These are phyloP conservation scores for Raphanus sativus DNA, from an alignment of 345 rosid genomes.

Conservation along the genomic window DNA sequence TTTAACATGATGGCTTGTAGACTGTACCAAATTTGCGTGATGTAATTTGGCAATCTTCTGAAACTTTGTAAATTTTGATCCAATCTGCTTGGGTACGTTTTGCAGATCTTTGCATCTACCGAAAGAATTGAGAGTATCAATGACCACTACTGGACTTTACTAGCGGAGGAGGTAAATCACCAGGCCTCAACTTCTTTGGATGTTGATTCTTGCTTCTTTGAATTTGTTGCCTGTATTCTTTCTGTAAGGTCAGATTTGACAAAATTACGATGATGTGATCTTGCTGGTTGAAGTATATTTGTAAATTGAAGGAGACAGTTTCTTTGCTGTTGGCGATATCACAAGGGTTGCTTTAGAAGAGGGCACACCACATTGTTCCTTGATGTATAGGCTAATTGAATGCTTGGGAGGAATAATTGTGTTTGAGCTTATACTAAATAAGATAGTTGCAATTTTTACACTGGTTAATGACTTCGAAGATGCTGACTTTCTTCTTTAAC, in stretches of 20 bases:
- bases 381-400: background rate
- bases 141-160: background rate
- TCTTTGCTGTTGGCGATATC: background rate
- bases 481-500: constrained; percentile 8
- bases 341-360: background rate
- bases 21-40: too few relatives aligned
- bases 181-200: background rate
- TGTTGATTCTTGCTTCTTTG: background rate
- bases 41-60: too few relatives aligned
- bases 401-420: constrained; percentile 17
- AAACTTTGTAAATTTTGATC: too few relatives aligned
- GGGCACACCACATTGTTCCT: background rate
- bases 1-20: too few relatives aligned
- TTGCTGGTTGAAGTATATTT: constrained; percentile 2
- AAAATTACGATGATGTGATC: constrained; percentile 6
- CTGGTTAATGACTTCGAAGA: background rate
- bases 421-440: constrained; percentile 1
- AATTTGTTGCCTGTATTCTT: background rate
- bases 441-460: background rate
- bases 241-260: constrained; percentile 1
- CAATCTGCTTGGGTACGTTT: background rate
- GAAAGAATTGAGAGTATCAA: background rate
- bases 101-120: background rate
- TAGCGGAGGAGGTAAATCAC: background rate
- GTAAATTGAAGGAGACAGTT: background rate